phyloP scores from a whole-genome alignment of 2,329 filamentous ascomycete species.

The Coleophoma eucalyptorum region DNA sequence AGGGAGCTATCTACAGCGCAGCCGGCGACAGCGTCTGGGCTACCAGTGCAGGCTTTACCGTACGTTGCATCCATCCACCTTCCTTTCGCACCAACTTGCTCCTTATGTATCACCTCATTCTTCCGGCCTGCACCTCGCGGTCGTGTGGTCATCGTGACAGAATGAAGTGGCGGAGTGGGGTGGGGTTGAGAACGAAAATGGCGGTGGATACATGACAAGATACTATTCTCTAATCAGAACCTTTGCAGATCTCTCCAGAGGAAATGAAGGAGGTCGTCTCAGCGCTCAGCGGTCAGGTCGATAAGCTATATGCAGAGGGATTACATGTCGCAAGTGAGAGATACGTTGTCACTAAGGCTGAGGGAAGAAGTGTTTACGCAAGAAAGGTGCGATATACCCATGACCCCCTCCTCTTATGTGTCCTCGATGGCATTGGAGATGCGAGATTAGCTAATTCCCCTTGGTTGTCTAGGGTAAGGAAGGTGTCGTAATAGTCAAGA shows the following conservation, averaged over 20 bases:
- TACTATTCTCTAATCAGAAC: no score
- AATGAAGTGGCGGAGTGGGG: no score
- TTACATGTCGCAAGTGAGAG: conserved; percentile 73
- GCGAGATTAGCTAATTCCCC: no score
- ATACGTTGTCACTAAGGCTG: conserved; percentile 73
- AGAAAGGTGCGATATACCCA: conserved; percentile 63
- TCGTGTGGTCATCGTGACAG: no score
- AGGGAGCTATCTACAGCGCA: conserved; percentile 78
- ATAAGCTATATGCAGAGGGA: conserved; percentile 68
- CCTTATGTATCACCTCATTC: no score
- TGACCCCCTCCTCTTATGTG: no score
- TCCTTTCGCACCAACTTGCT: no score
- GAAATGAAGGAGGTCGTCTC: conserved; percentile 57
- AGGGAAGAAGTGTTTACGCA: conserved; percentile 77
- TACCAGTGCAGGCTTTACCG: conserved; percentile 57
- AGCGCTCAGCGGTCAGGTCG: conserved; percentile 45
- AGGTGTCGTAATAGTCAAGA: conserved; percentile 82
- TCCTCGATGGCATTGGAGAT: no score
- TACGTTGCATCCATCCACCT: conserved; percentile 14
- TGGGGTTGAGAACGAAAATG: no score
- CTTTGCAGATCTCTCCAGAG: conserved; percentile 46
- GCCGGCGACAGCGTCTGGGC: conserved; percentile 83
- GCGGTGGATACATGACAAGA: no score
- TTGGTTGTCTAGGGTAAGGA: conserved; percentile 59
- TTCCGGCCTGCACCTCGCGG: no score